phyloP scores from a whole-genome alignment of 2,329 filamentous ascomycete species.

The Aspergillus sp. region DNA sequence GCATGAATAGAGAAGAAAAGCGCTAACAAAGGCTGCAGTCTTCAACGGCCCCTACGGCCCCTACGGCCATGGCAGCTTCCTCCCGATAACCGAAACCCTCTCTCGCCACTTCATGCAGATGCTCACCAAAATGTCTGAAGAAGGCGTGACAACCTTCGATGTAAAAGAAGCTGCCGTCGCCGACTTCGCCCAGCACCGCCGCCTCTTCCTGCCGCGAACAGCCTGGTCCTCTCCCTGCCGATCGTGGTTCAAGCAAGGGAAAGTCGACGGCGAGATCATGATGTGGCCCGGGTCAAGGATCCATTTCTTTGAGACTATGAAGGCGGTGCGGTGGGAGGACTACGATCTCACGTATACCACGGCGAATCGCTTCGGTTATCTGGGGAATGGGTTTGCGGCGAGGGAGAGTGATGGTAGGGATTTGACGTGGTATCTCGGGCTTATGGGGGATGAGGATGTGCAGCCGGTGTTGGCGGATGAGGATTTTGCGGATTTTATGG shows the following conservation, averaged over 20 bases:
- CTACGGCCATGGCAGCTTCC: conserved; percentile 33
- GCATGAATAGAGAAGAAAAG: no score
- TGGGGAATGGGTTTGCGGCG: conserved; percentile 26
- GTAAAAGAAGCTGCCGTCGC: neutral
- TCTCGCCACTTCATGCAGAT: conserved; percentile 7
- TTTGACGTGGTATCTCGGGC: conserved; percentile 12
- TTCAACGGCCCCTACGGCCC: conserved; percentile 27
- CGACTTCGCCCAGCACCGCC: conserved; percentile 16
- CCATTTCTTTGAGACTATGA: conserved; percentile 31
- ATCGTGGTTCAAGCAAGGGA: conserved; percentile 22
- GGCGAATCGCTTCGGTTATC: conserved; percentile 24
- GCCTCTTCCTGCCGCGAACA: conserved; percentile 15
- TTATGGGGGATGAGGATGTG: neutral
- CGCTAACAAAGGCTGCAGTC: neutral
- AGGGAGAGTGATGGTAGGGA: conserved; percentile 25
- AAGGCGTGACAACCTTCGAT: conserved; percentile 1
- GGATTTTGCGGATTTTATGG: conserved; percentile 3
- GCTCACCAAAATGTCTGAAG: neutral
- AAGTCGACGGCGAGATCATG: conserved; percentile 17
- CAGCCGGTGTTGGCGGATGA: conserved; percentile 4
- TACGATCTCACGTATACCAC: conserved; percentile 26
- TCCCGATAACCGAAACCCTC: conserved; percentile 30
- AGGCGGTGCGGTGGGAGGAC: conserved; percentile 31
- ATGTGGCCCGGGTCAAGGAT: conserved; percentile 30
- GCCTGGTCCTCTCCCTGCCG: conserved; percentile 17